Evolutionary conservation across 306 rosid species (phyloP).

Genomic region (Cicer cuneatum): DNA sequence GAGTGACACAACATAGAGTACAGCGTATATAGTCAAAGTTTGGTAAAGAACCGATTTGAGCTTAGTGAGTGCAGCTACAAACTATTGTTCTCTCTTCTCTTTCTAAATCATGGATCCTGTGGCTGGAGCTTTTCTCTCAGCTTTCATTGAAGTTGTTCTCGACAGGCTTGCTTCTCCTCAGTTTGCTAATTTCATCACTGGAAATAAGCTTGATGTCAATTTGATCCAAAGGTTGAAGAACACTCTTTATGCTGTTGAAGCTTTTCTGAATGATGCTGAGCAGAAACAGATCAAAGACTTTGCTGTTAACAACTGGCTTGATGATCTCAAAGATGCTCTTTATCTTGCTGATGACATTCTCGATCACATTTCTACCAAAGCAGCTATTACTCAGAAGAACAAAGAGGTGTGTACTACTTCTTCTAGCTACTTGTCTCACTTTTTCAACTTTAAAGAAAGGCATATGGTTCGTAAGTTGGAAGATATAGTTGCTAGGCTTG

Average conservation of each 20-base stretch:
- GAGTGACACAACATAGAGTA: no score
- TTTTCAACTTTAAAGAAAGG: not conserved
- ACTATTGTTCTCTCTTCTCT: not conserved
- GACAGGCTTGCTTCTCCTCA: conserved; percentile 2
- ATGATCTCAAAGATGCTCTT: conserved; percentile 19
- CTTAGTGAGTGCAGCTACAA: no score
- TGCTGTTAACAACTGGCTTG: conserved; percentile 1
- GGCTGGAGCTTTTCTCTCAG: not conserved
- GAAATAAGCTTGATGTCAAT: not conserved
- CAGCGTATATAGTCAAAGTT: no score
- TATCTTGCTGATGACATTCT: not conserved
- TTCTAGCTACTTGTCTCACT: not conserved
- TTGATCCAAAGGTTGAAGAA: conserved; percentile 16
- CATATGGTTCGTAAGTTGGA: not conserved
- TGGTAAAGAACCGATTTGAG: no score
- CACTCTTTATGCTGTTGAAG: not conserved
- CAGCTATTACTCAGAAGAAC: not conserved
- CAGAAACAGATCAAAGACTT: not conserved
- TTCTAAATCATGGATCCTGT: not conserved
- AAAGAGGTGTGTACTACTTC: no score
- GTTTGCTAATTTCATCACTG: not conserved
- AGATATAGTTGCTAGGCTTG: conserved; percentile 8
- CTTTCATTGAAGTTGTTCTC: not conserved
- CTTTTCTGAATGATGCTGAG: not conserved
- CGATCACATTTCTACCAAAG: not conserved